Percentiles rank a stretch among this genome's conserved stretches.
Evolutionary conservation across 176 grass and related monocot species (phyloP).

Genomic region (Ananas comosus): DNA sequence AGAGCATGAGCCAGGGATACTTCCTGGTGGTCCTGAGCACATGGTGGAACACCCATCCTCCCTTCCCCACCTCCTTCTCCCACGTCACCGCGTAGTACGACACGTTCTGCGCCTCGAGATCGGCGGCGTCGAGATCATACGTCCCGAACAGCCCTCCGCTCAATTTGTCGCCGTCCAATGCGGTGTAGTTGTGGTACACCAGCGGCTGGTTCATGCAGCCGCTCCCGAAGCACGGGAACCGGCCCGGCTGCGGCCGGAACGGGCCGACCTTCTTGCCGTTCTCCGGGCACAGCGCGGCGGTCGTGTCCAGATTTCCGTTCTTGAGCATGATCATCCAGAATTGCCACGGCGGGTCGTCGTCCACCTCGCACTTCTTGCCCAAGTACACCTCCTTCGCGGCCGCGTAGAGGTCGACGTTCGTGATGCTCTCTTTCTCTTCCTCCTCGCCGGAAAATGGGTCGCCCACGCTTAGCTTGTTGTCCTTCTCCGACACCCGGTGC

Average conservation of each 20-base stretch:
- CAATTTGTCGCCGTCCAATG: constrained; percentile 30
- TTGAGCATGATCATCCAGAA: constrained; percentile 99
- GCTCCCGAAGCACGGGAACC: constrained; percentile 70
- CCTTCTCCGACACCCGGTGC: constrained; percentile 53
- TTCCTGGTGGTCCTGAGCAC: constrained; percentile 47
- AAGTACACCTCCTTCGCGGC: constrained; percentile 72
- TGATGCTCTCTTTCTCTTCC: background rate
- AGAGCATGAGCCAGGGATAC: constrained; percentile 98
- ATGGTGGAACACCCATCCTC: constrained; percentile 76
- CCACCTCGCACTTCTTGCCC: constrained; percentile 53
- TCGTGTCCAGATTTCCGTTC: constrained; percentile 85
- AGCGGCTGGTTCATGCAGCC: constrained; percentile 97
- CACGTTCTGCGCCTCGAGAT: background rate
- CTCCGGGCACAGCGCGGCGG: constrained; percentile 52
- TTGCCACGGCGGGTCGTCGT: constrained; percentile 56
- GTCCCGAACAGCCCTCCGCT: constrained; percentile 53
- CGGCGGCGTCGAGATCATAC: constrained; percentile 52
- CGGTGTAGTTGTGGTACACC: constrained; percentile 68
- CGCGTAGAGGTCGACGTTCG: constrained; percentile 49
- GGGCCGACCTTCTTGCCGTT: constrained; percentile 54
- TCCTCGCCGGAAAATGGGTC: constrained; percentile 27
- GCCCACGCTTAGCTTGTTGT: constrained; percentile 50
- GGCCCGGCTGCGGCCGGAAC: constrained; percentile 33
- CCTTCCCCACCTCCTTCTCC: constrained; percentile 53
- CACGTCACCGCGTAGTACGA: constrained; percentile 69